Evolutionary conservation across 129 eudicot species (phyloP).

Genomic region (Flaveria ramosissima): DNA sequence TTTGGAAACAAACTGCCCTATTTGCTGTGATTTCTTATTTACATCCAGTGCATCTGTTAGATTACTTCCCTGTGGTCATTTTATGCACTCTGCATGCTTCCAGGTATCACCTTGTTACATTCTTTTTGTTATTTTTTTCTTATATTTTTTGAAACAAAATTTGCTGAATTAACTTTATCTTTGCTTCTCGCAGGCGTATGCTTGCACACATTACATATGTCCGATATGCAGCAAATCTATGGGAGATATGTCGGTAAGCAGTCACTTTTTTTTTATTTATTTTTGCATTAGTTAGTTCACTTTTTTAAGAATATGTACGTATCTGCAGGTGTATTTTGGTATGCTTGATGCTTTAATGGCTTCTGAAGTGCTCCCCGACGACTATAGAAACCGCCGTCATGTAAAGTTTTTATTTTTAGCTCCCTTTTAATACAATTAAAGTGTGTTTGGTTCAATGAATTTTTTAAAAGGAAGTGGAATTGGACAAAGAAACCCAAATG

Average conservation of each 20-base stretch:
- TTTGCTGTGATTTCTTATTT: conserved; percentile 92
- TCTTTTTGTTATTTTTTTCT: neutral
- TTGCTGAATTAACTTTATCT: conserved; percentile 17
- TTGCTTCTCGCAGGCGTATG: conserved; percentile 57
- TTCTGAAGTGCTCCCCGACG: conserved; percentile 90
- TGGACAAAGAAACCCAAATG: no score
- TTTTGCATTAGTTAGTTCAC: neutral
- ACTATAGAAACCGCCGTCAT: conserved; percentile 77
- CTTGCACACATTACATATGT: conserved; percentile 84
- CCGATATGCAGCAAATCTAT: conserved; percentile 98
- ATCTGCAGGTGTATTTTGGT: conserved; percentile 79
- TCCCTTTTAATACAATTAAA: neutral
- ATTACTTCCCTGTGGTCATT: conserved; percentile 97
- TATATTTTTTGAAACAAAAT: neutral
- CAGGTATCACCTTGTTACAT: conserved; percentile 52
- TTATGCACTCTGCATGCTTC: conserved; percentile 98
- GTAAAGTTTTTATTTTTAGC: conserved; percentile 32
- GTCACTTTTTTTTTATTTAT: neutral
- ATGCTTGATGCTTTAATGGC: conserved; percentile 99
- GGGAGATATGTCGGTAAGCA: conserved; percentile 99
- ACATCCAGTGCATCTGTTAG: conserved; percentile 90
- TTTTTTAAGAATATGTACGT: neutral
- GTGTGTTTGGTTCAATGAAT: no score
- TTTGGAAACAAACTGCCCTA: conserved; percentile 93
- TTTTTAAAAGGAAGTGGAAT: neutral